Percentiles rank a stretch among this genome's conserved stretches.
phyloP scores from a whole-genome alignment of 2,329 filamentous ascomycete genomes.

The Colletotrichum tropicale region DNA sequence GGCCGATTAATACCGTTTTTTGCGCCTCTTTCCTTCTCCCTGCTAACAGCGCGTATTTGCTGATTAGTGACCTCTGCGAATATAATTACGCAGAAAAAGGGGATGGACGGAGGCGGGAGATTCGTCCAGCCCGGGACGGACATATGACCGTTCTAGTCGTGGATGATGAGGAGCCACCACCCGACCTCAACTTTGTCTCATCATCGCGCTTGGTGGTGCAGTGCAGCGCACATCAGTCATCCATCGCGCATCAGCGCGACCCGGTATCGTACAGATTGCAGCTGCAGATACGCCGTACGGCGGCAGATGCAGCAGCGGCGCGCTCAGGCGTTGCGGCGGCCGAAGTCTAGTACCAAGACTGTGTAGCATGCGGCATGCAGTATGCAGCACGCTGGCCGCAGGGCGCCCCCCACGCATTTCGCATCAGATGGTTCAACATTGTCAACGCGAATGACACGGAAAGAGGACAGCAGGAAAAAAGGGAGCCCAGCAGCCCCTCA shows the following conservation, averaged over 20 bases:
- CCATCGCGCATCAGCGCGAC: not conserved
- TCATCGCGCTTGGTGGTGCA: not conserved
- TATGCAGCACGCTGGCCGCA: not conserved
- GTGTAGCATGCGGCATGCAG: not conserved
- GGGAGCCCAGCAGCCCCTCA: not conserved
- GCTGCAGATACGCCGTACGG: not conserved
- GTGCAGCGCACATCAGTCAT: not conserved
- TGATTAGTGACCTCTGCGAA: not conserved
- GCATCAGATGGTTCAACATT: not conserved
- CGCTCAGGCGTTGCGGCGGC: not conserved
- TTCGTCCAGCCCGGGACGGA: not conserved
- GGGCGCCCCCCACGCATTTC: not conserved
- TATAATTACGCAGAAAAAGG: not conserved
- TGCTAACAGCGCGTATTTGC: not conserved
- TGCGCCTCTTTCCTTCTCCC: not conserved
- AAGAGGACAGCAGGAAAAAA: not conserved
- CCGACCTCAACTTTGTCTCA: not conserved
- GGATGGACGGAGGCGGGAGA: not conserved
- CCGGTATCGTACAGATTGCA: not conserved
- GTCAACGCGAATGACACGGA: not conserved
- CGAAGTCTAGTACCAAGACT: not conserved
- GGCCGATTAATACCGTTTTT: not conserved
- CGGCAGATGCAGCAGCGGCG: not conserved
- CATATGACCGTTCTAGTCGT: not conserved
- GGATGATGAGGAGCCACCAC: not conserved